Base-by-base conservation (phyloP, 176 grass and related monocot genomes). In the Olyra latifolia region DNA sequence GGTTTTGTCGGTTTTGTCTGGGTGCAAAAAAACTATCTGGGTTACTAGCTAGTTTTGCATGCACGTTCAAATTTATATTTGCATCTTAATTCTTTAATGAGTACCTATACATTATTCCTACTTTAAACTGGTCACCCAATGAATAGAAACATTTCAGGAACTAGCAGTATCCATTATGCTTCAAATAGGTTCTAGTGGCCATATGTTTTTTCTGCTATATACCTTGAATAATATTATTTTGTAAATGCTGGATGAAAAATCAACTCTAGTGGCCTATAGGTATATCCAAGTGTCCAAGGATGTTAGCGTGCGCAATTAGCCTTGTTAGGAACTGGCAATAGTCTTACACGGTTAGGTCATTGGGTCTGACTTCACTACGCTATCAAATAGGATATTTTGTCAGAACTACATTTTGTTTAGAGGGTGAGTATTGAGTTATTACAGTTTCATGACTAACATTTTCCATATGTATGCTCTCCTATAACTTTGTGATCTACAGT, bases 331-430 rank as follows among this genome's bases (percentile, higher is more conserved):
- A 25, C 55, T 25, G n/a, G 0, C 53, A 10, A 10, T 55, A 55
- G 8, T 55, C 20, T 55, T n/a, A 23, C 19, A 55, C 3, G 19
- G 53, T 47, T 55, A 55, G 20, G 20, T 20, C 2, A 20, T 47
- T 55, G n/a, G 20, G 20, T 20, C 2, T 55, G 53, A 8, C 20
- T 55, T 55, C 8, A 55, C 8, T n/a, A 55, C 9, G 53, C 19
- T 55, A 23, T 55, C 53, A 76, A 62, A 62, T 40, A 29, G 0
- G 59, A 61, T 62, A 76, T 85, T 85, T 90, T 88, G 77, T 74
- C 74, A 90, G 20, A 85, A 83, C 52, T 47, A 82, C 45, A 86
- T 86, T 69, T 88, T 88, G 66, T 78, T 80, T 61, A 69, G 63
- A 75, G 71, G 70, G 83, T 87, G 75, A 44, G 54, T 23, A 67